These are phyloP conservation scores for Gracilaria caudata DNA, from an alignment of 23 red algal species.

Conservation along the genomic window DNA sequence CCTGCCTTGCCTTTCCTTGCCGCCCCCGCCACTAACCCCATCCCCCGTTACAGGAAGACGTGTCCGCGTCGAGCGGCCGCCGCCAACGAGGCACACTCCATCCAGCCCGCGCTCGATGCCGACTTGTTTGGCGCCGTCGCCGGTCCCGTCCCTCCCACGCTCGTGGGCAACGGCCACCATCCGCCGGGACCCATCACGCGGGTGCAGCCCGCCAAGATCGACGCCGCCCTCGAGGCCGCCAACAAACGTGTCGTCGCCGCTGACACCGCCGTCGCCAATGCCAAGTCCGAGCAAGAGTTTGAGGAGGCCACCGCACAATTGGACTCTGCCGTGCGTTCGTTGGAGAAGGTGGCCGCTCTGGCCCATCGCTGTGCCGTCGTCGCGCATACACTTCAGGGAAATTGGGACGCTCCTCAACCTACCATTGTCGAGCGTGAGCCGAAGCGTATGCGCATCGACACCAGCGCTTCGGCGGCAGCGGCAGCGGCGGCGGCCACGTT, in stretches of 20 bases:
- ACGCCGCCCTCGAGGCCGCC: slow-evolving; percentile 60
- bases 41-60: slow-evolving; percentile 31
- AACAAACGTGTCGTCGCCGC: slow-evolving; percentile 41
- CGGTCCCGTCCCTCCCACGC: neutral
- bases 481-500: neutral
- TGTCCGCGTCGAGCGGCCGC: slow-evolving; percentile 33
- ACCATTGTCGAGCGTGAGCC: slow-evolving; percentile 20
- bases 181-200: slow-evolving; percentile 21
- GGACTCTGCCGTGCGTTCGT: slow-evolving; percentile 32
- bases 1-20: no score
- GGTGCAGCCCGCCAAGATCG: slow-evolving; percentile 37
- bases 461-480: neutral
- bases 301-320: slow-evolving; percentile 39
- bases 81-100: slow-evolving; percentile 23
- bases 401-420: slow-evolving; percentile 20
- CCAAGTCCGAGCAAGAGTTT: slow-evolving; percentile 45
- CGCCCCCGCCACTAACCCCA: no score
- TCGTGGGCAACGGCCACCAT: slow-evolving; percentile 34
- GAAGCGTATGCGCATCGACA: slow-evolving; percentile 41
- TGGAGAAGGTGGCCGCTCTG: slow-evolving; percentile 50
- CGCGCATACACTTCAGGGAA: slow-evolving; percentile 27
- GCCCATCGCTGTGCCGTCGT: slow-evolving; percentile 46
- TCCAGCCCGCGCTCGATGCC: slow-evolving; percentile 55
- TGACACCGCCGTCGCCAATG: slow-evolving; percentile 36
- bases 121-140: slow-evolving; percentile 31